Base-by-base conservation (phyloP, 2,329 filamentous ascomycete genomes). In the Fusarium acutatum region DNA sequence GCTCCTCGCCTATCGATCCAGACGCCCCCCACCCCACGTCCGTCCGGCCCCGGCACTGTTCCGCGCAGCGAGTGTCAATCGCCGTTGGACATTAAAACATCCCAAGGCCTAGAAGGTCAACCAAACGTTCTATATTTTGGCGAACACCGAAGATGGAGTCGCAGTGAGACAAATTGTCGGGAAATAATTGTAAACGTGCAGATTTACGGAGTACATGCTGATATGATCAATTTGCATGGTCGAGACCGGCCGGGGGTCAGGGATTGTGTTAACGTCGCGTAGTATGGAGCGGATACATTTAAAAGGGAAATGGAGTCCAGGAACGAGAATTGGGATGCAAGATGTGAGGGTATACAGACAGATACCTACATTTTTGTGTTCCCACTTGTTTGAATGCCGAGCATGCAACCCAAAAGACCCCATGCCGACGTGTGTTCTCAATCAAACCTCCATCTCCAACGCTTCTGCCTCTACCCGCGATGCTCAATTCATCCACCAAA, bases 1-100 rank as follows among this genome's bases (percentile, higher is more conserved):
- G 60, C 70, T 38, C 30, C 57, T 73, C 71, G 71, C 61, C 71
- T 73, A 73, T 73, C 71, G 71, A 32, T 60, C 70, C 60, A 69
- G 37, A 49, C 56, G 5, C 15, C 32, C 30, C 30, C 30, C 47
- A n/a, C 47, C 30, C 28, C 44, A 34, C 44, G 44, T 28, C 43
- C 17, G 20, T 24, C 40, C 18, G 24, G 43, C 50, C 60, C 53
- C 57, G 69, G 60, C 34, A 46, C 28, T 20, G 37, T 72, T 69
- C 69, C 64, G 69, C 69, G 43, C 6, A 40, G 38, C 41, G 54
- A 46, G 64, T 47, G 32, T 44, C 28, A 57, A 34, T 47, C 38
- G n/a, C 35, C 38, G 38, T 57, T 57, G 50, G 50, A 53, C 50
- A 26, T 38, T 28, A 35, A 52, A 37, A 53, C 12, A 30, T 52